Evolutionary conservation across 1,284 basidiomycete genomes (phyloP), one percentile per base, ranked within the genome.

Genomic region (Phaffia rhodozyma): DNA sequence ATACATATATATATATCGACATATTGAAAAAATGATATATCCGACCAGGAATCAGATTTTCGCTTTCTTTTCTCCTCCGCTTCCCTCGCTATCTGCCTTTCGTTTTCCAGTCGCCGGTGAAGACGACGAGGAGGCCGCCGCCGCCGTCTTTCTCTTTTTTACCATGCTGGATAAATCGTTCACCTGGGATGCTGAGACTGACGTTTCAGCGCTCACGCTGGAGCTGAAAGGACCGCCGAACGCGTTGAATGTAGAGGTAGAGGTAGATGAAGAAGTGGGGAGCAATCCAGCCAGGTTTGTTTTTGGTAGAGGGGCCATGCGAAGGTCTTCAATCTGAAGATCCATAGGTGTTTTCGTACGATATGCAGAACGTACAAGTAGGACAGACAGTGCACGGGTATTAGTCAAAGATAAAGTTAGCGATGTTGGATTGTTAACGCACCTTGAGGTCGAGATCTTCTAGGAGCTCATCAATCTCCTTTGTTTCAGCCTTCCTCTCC

Each of bases 381-480:
- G 7, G 25, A 60, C 30, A 55, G 23, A 48, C 48, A 34, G 20
- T 34, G n/a, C 47, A 25, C 21, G 30, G 32, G 23, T n/a, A 34
- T 21, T 21, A 29, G 23, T 20, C n/a, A 49, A 23, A 50, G 20
- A 5, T 23, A 29, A 30, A 20, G 5, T 27, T 6, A 20, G 11
- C 38, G 13, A 11, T 11, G 13, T 21, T 29, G 27, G 18, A 25
- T 16, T 27, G 47, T 49, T 9, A 27, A 64, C 74, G 52, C 50
- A 87, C 89, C 84, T 92, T 92, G 58, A 86, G 75, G 5, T 85
- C 84, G 32, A 94, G 76, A 72, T 93, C 91, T 68, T 85, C 84
- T 68, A 82, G 83, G 52, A 93, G 75, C n/a, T 80, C 85, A 62
- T 79, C 77, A 50, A 91, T 75, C 62, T 93, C 91, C 71, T 86